Base-by-base conservation (phyloP, 192 early-diverging fungal species). In the Piromyces finnis region DNA sequence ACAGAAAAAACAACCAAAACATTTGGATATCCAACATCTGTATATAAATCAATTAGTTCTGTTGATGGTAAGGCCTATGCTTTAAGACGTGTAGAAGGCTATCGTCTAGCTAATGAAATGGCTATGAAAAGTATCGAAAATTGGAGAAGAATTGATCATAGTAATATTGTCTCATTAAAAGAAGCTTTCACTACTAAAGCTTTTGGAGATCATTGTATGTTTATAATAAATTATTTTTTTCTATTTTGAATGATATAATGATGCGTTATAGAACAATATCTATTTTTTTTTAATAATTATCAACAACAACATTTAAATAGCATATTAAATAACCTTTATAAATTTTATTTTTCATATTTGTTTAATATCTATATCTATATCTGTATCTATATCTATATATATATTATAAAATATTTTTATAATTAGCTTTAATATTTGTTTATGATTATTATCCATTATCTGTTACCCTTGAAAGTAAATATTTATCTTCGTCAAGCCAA, bases 161-260 rank as follows among this genome's bases (percentile, higher is more conserved):
- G 95, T 16, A 93, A 92, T 79, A 86, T 98, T 78, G 94, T 95
- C 12, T 94, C 92, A 30, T 87, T 98, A 29, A 88, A 93, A 22
- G 96, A 98, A 85, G 98, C 94, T 29, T 98, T 99, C 82, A 95
- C 96, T 2, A 98, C 96, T 12, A 94, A 92, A 68, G 94, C 94
- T 4, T 98, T 98, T 90, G 95, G 95, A 22, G 97, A 98, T 83
- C 89, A 93, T 78, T 96, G 93, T 94, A 84, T 84, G 86, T 83
- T n/a, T n/a, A 39, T 39, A 39, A 14, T 35, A 7, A 1, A 39
- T 39, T 39, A 39, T n/a, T n/a, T n/a, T n/a, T n/a, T n/a, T n/a
- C n/a, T n/a, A n/a, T n/a, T n/a, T n/a, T n/a, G n/a, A n/a, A n/a
- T n/a, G n/a, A n/a, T n/a, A n/a, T n/a, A n/a, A n/a, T n/a, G n/a